These are phyloP conservation scores for Rhodomyrtus psidioides DNA, from an alignment of 441 rosid genomes.

Conservation along the genomic window DNA sequence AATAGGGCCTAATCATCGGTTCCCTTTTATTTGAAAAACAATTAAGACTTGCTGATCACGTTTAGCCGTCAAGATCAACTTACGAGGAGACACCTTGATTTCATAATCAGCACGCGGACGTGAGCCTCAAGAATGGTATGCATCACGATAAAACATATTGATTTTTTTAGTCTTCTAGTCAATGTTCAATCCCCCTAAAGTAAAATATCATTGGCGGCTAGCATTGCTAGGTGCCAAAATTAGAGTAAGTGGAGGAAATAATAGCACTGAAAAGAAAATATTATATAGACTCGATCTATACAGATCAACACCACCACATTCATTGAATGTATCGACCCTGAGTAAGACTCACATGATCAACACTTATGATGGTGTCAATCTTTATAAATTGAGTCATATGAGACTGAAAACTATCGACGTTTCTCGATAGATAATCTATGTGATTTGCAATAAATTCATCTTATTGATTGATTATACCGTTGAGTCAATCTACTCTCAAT, in stretches of 20 bases:
- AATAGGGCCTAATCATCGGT: fast-evolving
- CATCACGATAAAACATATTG: neutral
- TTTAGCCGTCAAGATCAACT: neutral
- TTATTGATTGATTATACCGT: neutral
- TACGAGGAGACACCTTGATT: neutral
- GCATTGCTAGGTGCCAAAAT: neutral
- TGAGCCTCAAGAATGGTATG: neutral
- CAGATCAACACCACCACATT: neutral
- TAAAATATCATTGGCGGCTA: neutral
- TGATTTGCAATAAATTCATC: neutral
- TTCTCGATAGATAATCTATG: neutral
- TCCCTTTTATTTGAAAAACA: neutral
- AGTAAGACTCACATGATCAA: no score
- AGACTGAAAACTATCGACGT: neutral
- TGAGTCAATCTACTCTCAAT: neutral
- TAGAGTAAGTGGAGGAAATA: neutral
- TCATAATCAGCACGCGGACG: neutral
- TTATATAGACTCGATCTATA: neutral
- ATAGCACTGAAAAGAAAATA: neutral
- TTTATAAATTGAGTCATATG: no score
- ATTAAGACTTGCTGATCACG: neutral
- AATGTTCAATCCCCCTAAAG: neutral
- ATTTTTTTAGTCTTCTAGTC: neutral
- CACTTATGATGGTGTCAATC: no score
- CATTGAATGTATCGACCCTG: no score